Conservation (phyloP, 352 stramenopile genomes). For the Pythium myriotylum region DNA sequence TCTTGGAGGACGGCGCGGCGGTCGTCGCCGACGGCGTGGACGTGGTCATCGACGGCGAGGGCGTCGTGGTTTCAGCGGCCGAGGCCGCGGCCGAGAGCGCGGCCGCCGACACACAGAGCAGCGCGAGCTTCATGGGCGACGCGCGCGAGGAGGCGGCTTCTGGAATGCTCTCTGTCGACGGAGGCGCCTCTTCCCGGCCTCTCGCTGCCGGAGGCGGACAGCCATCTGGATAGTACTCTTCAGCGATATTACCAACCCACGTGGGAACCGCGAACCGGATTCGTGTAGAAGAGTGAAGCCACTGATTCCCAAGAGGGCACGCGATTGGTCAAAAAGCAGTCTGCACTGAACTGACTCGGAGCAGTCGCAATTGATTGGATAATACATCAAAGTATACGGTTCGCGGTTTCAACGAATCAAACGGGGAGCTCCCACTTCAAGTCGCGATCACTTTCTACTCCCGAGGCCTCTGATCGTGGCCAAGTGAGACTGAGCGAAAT, state of each 20-base stretch:
- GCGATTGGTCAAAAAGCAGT: constrained; percentile 9
- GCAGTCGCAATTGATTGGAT: neutral
- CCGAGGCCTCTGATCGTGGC: constrained; percentile 25
- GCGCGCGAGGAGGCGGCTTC: neutral
- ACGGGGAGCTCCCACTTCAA: no score
- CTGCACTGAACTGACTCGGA: constrained; percentile 18
- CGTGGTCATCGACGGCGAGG: neutral
- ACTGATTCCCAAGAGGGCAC: constrained; percentile 10
- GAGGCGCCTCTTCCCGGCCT: neutral
- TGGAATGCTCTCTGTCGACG: neutral
- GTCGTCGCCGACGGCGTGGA: constrained; percentile 2
- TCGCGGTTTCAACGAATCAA: constrained; percentile 18
- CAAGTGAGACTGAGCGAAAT: constrained; percentile 31
- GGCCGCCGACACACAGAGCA: constrained; percentile 19
- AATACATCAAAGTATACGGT: constrained; percentile 2
- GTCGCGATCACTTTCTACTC: constrained; percentile 2
- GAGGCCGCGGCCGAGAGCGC: constrained; percentile 7
- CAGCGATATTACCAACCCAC: constrained; percentile 4
- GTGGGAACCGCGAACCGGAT: constrained; percentile 8
- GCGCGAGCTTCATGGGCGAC: constrained; percentile 21
- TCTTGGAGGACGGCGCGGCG: neutral
- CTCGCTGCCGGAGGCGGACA: neutral
- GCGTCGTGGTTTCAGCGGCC: constrained; percentile 1
- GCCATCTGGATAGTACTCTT: neutral
- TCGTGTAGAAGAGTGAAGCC: constrained; percentile 18